Base-by-base conservation (phyloP, 2,329 filamentous ascomycete genomes). In the Hypoxylon sp. region DNA sequence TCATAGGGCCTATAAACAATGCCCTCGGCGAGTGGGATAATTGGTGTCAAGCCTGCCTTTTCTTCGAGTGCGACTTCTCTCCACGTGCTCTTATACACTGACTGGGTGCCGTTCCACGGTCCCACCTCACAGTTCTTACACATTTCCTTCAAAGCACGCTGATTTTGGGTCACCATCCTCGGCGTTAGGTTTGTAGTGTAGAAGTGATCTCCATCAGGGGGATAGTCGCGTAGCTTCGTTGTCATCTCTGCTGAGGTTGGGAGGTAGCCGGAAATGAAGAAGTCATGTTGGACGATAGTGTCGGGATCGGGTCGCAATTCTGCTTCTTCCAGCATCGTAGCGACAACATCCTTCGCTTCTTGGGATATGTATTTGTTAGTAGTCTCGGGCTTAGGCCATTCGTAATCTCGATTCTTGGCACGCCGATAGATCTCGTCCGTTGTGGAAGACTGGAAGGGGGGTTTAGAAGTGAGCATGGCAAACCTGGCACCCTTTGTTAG, bases 381-480 rank as follows among this genome's bases (percentile, higher is more conserved):
- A 38, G 85, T 87, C 57, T 89, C 87, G 24, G 87, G 78, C 61
- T 86, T 85, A 12, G 92, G 92, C 92, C 92, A 95, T 74, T 91
- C 89, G 76, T 94, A 95, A 73, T 93, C 91, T 70, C 91, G 85
- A 71, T 90, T 87, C 72, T 84, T 81, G 57, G 88, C 90, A 78
- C 85, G 88, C 78, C 83, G 87, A 79, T 96, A 96, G 65, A 96
- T 96, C 75, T 95, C 92, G 75, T 96, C 92, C 16, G 92, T 92
- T 40, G 92, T 95, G 11, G 90, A 89, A 11, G 96, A 97, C 79
- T 99, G 96, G 78, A 99, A 99, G 0, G 96, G 96, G 0, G 96
- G 95, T 73, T 95, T 96, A 18, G 96, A 97, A 6, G 96, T 96
- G 48, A 98, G 91, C 88, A 99, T 95, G 50, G 96, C 96, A 80